These are phyloP conservation scores for Pythium sp. DNA, from an alignment of 352 stramenopile genomes.

Conservation along the genomic window DNA sequence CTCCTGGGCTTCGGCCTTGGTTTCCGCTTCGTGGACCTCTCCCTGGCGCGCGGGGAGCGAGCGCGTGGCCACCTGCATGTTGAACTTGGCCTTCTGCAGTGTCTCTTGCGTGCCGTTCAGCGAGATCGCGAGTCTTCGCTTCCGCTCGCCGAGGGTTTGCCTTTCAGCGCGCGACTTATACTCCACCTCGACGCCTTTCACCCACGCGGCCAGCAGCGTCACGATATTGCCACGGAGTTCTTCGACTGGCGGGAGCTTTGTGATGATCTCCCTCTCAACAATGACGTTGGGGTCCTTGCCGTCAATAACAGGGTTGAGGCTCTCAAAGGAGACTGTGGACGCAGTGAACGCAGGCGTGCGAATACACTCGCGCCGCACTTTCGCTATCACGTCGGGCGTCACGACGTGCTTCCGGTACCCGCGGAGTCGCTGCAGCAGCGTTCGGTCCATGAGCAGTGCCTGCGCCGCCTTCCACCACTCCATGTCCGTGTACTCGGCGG, in stretches of 20 bases:
- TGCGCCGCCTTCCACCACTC: conserved; percentile 84
- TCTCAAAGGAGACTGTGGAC: conserved; percentile 28
- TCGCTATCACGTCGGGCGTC: conserved; percentile 67
- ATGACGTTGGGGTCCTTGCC: conserved; percentile 8
- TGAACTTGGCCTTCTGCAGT: conserved; percentile 43
- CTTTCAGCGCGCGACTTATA: conserved; percentile 62
- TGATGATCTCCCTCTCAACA: conserved; percentile 12
- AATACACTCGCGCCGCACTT: conserved; percentile 72
- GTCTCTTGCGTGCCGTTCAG: conserved; percentile 32
- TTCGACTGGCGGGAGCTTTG: conserved; percentile 31
- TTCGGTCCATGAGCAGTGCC: conserved; percentile 77
- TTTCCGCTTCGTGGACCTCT: conserved; percentile 43
- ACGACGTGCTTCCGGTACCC: conserved; percentile 49
- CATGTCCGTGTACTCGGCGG: conserved; percentile 64
- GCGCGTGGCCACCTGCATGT: conserved; percentile 57
- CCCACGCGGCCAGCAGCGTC: conserved; percentile 56
- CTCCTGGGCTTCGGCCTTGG: conserved; percentile 24
- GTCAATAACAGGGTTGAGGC: background rate
- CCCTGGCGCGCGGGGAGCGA: conserved; percentile 65
- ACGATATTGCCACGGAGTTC: conserved; percentile 46
- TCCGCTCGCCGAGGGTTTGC: conserved; percentile 51
- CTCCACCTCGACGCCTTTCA: conserved; percentile 73
- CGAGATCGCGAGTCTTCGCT: conserved; percentile 41
- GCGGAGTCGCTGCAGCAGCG: conserved; percentile 52
- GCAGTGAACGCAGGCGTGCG: conserved; percentile 41